Evolutionary conservation across 257 asterid species (phyloP).

Genomic region (Plantago elongata): DNA sequence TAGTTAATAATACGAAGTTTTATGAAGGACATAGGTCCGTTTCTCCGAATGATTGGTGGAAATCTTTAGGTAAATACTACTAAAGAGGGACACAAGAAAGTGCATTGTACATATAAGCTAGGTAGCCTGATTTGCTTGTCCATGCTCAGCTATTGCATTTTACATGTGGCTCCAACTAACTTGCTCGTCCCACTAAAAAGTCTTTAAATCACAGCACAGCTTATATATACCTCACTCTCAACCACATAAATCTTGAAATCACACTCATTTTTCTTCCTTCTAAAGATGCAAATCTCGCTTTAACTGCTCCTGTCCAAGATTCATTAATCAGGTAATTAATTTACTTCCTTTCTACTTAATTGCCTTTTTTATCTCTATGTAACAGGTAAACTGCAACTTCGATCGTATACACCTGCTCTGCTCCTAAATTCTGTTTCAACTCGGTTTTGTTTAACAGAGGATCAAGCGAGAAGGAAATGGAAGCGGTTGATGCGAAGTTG

Average conservation of each 20-base stretch:
- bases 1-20: no score
- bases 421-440: no score
- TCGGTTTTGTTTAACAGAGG: not conserved
- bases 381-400: no score
- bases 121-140: no score
- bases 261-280: not conserved
- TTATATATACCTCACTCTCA: conserved; percentile 10
- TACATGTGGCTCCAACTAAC: conserved; percentile 27
- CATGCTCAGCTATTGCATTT: conserved; percentile 16
- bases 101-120: no score
- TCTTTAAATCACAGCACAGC: not conserved
- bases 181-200: not conserved
- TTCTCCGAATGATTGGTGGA: no score
- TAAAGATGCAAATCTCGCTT: not conserved
- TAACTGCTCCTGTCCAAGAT: not conserved
- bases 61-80: no score
- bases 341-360: not conserved
- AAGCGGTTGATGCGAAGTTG: conserved; percentile 17
- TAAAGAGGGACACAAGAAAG: no score
- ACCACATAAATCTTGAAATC: not conserved
- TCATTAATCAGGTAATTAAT: not conserved
- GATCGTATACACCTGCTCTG: no score
- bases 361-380: not conserved
- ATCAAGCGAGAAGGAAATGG: conserved; percentile 9
- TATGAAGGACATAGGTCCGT: no score